Base-by-base conservation (phyloP, 306 rosid genomes). In the Mimosa bimucronata region DNA sequence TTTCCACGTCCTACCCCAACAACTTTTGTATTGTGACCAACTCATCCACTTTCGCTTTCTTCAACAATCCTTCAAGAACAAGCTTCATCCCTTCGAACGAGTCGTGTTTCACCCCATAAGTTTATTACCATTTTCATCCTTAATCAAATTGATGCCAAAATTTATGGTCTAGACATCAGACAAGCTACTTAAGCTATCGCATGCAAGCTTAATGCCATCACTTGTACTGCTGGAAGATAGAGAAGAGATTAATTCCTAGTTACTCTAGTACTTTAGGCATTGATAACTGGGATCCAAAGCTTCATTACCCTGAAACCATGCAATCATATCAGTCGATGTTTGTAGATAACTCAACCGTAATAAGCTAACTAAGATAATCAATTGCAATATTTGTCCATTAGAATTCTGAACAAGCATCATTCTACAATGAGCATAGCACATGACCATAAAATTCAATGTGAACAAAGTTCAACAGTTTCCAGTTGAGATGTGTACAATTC, bases 241-340 rank as follows among this genome's bases (percentile, higher is more conserved):
- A 8, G 71, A 66, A 34, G 83, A 75, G 31, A 16, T n/a, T 5
- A n/a, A 64, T 13, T 2, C 31, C 85, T 53, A 83, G 86, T 83
- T 75, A 67, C 77, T 85, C 92, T 92, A 90, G 64, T 90, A 90
- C 80, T 88, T 92, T 31, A 26, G 2, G 64, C 92, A 90, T 66
- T 80, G 86, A 78, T 88, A 92, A 25, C 73, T 45, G 1, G 83
- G 90, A 72, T 90, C 94, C 31, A 74, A 89, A 34, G 88, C 89
- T 86, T 90, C 92, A 2, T 88, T 83, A 66, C 85, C 90, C 94
- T 88, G 84, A 45, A 37, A 41, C 0, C 45, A 67, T 19, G 30
- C 38, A 16, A 78, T 40, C 40, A 57, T 46, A 41, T 30, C 29
- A 71, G 58, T 25, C 67, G 4, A 55, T 55, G 29, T 26, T 21